phyloP scores from a whole-genome alignment of 2,329 filamentous ascomycete species.

The Penicillium sumatraense region DNA sequence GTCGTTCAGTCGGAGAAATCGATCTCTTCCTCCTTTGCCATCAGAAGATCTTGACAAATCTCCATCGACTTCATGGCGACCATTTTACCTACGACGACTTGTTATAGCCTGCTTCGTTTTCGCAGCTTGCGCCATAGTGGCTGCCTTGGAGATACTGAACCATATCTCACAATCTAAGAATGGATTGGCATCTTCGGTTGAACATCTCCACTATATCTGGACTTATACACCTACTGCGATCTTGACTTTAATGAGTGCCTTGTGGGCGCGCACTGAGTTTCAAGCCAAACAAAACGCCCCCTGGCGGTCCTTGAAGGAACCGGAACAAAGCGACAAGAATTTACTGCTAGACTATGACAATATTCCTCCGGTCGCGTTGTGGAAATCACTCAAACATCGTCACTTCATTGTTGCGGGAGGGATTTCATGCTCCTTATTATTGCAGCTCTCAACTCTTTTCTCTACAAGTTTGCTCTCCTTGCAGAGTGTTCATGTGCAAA shows the following conservation, averaged over 20 bases:
- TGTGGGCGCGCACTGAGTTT: constrained; percentile 16
- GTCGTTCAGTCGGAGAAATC: background rate
- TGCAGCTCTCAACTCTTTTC: constrained; percentile 16
- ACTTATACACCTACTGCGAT: constrained; percentile 17
- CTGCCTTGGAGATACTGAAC: constrained; percentile 7
- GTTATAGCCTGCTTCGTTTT: constrained; percentile 8
- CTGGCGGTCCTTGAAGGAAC: constrained; percentile 13
- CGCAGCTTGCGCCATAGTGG: background rate
- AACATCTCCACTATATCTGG: constrained; percentile 16
- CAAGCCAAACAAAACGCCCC: constrained; percentile 16
- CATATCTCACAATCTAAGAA: constrained; percentile 5
- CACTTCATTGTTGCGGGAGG: constrained; percentile 12
- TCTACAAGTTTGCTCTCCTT: constrained; percentile 16
- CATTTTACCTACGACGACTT: constrained; percentile 9
- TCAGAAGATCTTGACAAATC: background rate
- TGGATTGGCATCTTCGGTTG: constrained; percentile 10
- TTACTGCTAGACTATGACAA: constrained; percentile 13
- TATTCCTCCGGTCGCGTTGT: constrained; percentile 7
- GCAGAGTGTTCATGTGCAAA: background rate
- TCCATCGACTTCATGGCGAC: constrained; percentile 4
- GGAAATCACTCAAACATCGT: constrained; percentile 6
- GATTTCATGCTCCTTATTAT: constrained; percentile 4
- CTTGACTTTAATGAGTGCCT: constrained; percentile 10
- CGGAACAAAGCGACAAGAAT: constrained; percentile 4
- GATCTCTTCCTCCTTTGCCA: background rate